Evolutionary conservation across 163 green algal species (phyloP), one percentile per base, ranked within the genome.

Genomic region (Chlorella variabilis): DNA sequence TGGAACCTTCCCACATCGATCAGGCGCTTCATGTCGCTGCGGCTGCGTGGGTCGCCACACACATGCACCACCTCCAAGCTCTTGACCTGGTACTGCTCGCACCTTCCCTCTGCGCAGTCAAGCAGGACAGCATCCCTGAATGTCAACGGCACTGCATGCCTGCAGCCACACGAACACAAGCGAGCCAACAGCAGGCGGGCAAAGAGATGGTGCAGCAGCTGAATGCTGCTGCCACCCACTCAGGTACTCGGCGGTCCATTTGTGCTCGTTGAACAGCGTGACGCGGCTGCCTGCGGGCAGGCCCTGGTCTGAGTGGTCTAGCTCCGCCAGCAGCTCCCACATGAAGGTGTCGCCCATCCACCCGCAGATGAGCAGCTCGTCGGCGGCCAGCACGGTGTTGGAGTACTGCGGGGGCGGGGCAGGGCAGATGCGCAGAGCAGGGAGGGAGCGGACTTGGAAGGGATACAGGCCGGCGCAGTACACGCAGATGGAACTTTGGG

Each of bases 351-450:
- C 9, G 18, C 61, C 75, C 75, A 81, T 73, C 87, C 87, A 91
- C 27, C 88, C 86, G 25, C 86, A 89, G 34, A 92, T 86, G 17
- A 92, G 78, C 68, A 92, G 33, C 73, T 80, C 45, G n/a, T 77
- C 71, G 62, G 31, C 65, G 0, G 63, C 23, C 29, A 83, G 48
- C 34, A 68, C 18, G 13, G 45, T 54, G 9, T 45, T 36, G 75
- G n/a, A 73, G 69, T 87, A 83, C 78, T 89, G 78, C 74, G 80
- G 45, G 45, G 11, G 45, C 45, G 11, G 15, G 45, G 45, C 11
- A 54, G 45, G 15, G 45, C 45, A 54, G 15, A 54, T n/a, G n/a
- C n/a, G n/a, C n/a, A n/a, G n/a, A n/a, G n/a, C n/a, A n/a, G n/a
- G n/a, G n/a, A n/a, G n/a, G n/a, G n/a, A n/a, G n/a, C n/a, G n/a